phyloP scores from a whole-genome alignment of 2,329 filamentous ascomycete genomes.

The Nigrospora osmanthi region DNA sequence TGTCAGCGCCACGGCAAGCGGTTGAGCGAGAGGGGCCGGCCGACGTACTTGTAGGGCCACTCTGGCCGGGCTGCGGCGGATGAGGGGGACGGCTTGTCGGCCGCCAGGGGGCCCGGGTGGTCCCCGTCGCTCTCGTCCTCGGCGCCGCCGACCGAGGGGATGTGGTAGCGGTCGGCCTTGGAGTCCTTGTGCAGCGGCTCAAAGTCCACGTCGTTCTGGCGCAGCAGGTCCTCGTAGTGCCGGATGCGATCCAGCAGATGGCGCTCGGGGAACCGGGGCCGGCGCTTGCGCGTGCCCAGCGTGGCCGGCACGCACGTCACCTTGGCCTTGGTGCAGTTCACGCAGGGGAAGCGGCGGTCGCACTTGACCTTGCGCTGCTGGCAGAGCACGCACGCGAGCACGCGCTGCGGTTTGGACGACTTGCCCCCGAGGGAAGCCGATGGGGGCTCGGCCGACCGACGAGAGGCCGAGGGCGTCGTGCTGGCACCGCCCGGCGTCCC shows the following conservation, averaged over 20 bases:
- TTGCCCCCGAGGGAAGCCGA: neutral
- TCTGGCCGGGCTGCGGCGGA: too few relatives aligned
- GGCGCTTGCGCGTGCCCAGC: slow-evolving; percentile 26
- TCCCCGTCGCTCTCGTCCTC: too few relatives aligned
- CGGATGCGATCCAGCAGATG: slow-evolving; percentile 49
- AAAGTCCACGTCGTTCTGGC: slow-evolving; percentile 45
- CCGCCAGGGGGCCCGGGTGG: too few relatives aligned
- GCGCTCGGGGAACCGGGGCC: slow-evolving; percentile 44
- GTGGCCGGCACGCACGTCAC: slow-evolving; percentile 33
- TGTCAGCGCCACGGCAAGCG: too few relatives aligned
- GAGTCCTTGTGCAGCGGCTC: slow-evolving; percentile 26
- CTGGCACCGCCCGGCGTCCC: too few relatives aligned
- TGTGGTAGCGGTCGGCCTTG: too few relatives aligned
- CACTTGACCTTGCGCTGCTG: slow-evolving; percentile 59
- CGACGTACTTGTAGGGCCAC: too few relatives aligned
- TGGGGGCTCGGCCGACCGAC: too few relatives aligned
- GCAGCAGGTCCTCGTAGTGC: slow-evolving; percentile 49
- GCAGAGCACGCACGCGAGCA: slow-evolving; percentile 48
- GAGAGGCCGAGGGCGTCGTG: too few relatives aligned
- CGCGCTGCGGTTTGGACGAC: slow-evolving; percentile 17
- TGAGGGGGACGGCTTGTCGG: too few relatives aligned
- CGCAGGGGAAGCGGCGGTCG: slow-evolving; percentile 49
- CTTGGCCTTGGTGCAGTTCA: slow-evolving; percentile 38
- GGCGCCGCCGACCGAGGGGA: too few relatives aligned
- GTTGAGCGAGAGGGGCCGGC: too few relatives aligned